Evolutionary conservation across 2,329 filamentous ascomycete species (phyloP).

Genomic region (Neoscytalidium dimidiatum): DNA sequence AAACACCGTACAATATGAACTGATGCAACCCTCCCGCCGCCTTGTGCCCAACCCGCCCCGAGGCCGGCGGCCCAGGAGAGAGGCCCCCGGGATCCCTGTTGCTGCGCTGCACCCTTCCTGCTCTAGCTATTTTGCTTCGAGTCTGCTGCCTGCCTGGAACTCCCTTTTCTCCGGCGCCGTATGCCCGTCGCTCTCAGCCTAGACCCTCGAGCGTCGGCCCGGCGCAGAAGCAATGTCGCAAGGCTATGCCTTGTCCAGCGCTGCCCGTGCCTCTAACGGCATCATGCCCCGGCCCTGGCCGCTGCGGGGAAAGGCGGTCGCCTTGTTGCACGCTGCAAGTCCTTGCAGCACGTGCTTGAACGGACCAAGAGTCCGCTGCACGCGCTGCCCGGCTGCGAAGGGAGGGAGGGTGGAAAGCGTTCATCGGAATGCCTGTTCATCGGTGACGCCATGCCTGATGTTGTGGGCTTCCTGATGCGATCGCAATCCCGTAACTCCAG

Average conservation of each 20-base stretch:
- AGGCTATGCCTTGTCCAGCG: background rate
- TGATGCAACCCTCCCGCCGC: background rate
- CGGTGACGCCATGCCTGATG: background rate
- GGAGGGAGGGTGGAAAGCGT: background rate
- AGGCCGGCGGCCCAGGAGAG: background rate
- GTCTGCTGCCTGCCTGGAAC: background rate
- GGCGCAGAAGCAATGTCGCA: background rate
- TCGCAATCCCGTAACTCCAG: background rate
- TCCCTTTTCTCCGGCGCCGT: background rate
- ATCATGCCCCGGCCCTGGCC: background rate
- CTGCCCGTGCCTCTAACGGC: background rate
- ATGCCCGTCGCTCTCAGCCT: background rate
- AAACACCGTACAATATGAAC: background rate
- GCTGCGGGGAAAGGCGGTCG: slow-evolving; percentile 3
- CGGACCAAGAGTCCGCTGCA: background rate
- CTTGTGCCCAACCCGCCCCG: background rate
- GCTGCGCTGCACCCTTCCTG: background rate
- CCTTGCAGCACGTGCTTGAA: background rate
- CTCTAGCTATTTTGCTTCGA: background rate
- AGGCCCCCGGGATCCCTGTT: too few relatives aligned
- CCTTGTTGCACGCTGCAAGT: slow-evolving; percentile 9
- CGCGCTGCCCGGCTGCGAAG: background rate
- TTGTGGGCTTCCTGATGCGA: background rate
- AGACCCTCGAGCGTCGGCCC: background rate
- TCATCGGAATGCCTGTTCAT: background rate